Evolutionary conservation across 2,329 filamentous ascomycete species (phyloP).

Genomic region (Exophiala mesophila): DNA sequence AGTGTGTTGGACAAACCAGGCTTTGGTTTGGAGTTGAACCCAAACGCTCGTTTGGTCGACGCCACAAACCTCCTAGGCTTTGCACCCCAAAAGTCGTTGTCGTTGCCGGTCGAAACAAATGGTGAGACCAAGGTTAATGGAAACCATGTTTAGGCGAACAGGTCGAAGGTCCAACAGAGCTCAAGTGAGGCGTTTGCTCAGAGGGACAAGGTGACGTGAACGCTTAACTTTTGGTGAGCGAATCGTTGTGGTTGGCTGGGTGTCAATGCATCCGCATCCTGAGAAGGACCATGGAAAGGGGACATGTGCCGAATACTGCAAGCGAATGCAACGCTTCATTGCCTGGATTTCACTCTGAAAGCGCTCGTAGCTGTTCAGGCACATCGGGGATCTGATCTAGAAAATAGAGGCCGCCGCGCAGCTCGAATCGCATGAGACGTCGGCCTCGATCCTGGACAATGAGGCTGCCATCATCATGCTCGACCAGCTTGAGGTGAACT

Average conservation of each 20-base stretch:
- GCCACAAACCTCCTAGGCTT: constrained; percentile 69
- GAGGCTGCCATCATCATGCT: constrained; percentile 9
- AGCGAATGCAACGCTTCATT: too few relatives aligned
- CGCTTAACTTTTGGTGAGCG: too few relatives aligned
- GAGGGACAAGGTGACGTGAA: too few relatives aligned
- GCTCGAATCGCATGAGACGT: constrained; percentile 10
- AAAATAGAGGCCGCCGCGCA: constrained; percentile 10
- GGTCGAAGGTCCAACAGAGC: too few relatives aligned
- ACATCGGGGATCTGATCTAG: constrained; percentile 1
- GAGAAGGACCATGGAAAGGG: too few relatives aligned
- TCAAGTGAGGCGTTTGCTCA: too few relatives aligned
- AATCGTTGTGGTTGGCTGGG: too few relatives aligned
- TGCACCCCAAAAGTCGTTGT: constrained; percentile 47
- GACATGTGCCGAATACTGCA: too few relatives aligned
- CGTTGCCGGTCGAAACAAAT: constrained; percentile 28
- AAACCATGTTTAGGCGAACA: background rate
- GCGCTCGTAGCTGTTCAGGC: too few relatives aligned
- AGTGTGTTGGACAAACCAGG: constrained; percentile 81
- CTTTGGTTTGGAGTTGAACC: constrained; percentile 84
- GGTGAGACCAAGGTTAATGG: constrained; percentile 4
- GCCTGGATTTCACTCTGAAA: too few relatives aligned
- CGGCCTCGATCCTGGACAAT: constrained; percentile 2
- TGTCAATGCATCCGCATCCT: too few relatives aligned
- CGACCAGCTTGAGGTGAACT: constrained; percentile 4
- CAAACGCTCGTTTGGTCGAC: constrained; percentile 71